Evolutionary conservation across 2,329 filamentous ascomycete genomes (phyloP), one percentile per base, ranked within the genome.

Genomic region (Neurospora sp.): DNA sequence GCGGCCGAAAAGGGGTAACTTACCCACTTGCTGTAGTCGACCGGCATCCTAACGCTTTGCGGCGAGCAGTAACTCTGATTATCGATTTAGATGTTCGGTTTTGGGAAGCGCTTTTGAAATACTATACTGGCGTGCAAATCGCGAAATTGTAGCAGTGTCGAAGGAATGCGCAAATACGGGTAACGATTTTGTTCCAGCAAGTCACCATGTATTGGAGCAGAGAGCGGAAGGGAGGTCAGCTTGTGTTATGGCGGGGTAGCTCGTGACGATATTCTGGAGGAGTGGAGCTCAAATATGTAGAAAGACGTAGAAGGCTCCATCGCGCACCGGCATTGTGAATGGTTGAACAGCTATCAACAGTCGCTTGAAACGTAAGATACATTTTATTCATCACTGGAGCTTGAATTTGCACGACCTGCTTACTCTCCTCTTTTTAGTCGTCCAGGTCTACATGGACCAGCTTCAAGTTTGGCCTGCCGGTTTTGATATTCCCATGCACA

Each of bases 21-120:
- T 78, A 87, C 86, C 88, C 88, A 90, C 80, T 90, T 90, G 82
- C 87, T 89, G 80, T 90, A 84, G 74, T 84, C 82, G 11, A 84
- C 77, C 69, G 82, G 82, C 82, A 84, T 84, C 46, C 75, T 80
- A 74, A 68, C 46, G 39, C 23, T 57, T 36, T 57, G 46, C 40
- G 37, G 41, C 19, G 37, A 17, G 39, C 38, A 41, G 69, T 52
- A 33, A 40, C 8, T 43, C 15, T n/a, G 40, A 40, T 23, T 23
- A 65, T 37, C 8, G 36, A 5, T 19, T 43, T n/a, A 17, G 57
- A 40, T 69, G 43, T 38, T 23, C 19, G 36, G 15, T 38, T 67
- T 1, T 1, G 6, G 33, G 36, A 43, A 36, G 52, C 52, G 52
- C 1, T 17, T 36, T 3, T 36, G 6, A 62, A n/a, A 33, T 62